These are phyloP conservation scores for Anisodus tanguticus DNA, from an alignment of 257 asterid genomes.

Conservation along the genomic window DNA sequence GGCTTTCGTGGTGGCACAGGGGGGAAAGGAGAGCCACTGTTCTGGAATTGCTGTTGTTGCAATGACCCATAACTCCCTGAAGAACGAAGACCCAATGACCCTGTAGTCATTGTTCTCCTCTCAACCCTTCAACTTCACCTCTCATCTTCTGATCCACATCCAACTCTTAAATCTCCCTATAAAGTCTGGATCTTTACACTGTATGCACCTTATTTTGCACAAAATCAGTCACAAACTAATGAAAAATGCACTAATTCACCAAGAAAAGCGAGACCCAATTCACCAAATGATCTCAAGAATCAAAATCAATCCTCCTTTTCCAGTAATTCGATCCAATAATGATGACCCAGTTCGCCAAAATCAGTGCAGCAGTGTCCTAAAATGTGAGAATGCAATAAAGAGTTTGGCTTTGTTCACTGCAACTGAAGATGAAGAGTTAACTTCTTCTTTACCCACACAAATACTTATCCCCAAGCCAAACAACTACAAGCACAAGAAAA, in stretches of 20 bases:
- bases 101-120: constrained; percentile 79
- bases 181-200: constrained; percentile 15
- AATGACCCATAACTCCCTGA: constrained; percentile 98
- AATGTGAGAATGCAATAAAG: not conserved
- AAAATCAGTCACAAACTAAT: constrained; percentile 21
- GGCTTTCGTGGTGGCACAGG: constrained; percentile 61
- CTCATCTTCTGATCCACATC: constrained; percentile 45
- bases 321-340: constrained; percentile 17
- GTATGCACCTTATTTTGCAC: not conserved
- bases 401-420: not conserved
- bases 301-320: not conserved
- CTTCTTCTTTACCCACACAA: not conserved
- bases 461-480: not conserved
- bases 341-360: constrained; percentile 12
- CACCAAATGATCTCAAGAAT: constrained; percentile 26
- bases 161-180: constrained; percentile 30
- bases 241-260: constrained; percentile 29
- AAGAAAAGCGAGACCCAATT: constrained; percentile 28
- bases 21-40: constrained; percentile 58
- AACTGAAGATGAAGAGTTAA: constrained; percentile 7
- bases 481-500: not conserved
- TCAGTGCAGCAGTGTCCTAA: constrained; percentile 13
- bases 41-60: constrained; percentile 65
- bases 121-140: constrained; percentile 47
- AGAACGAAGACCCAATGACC: constrained; percentile 97